Base-by-base conservation (phyloP, 1,284 basidiomycete species). In the Rhodotorula sp. region DNA sequence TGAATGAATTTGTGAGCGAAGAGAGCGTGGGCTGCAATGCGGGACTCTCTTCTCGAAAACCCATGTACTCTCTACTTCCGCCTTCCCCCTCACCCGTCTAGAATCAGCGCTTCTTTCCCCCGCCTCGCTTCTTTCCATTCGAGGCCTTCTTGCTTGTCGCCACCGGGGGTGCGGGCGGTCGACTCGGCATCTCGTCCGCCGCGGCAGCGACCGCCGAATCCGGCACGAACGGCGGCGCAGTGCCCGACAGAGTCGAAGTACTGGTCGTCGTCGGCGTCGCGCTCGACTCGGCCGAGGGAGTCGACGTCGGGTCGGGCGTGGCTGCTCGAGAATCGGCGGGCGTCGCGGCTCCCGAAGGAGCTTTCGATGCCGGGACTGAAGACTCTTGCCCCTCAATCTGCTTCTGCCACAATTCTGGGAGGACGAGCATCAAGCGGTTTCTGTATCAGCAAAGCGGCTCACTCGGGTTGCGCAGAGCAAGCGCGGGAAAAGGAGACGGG, bases 321-420 rank as follows among this genome's bases (percentile, higher is more conserved):
- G 54, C 26, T 5, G 54, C 12, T 16, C 54, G 54, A 12, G 54
- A 6, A 18, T n/a, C 54, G 2, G 54, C n/a, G 6, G 63, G 56
- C 21, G 63, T 64, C 7, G 31, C 31, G 12, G 63, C 31, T 8
- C 47, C 63, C 3, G 63, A 64, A 3, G 55, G 45, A 8, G 47
- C 31, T 31, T 47, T 47, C 3, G 62, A 57, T 7, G 55, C 23
- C 31, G 56, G 34, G 21, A 23, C 43, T 5, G 31, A 15, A 31
- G 31, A 50, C 23, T 62, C 60, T 26, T 71, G 65, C 6, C 63
- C 66, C 18, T 71, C 66, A 21, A 71, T 78, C 66, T 78, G 78
- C 60, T 78, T 78, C 49, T 69, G 60, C 78, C 78, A 78, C 14
- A 78, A 57, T n/a, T 75, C 74, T 65, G 72, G 38, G 6, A 6